A percentile compares a stretch with the other conserved stretches of the same genome.
phyloP scores from a whole-genome alignment of 78 protist genomes.

The Planoprotostelium fungivorum region DNA sequence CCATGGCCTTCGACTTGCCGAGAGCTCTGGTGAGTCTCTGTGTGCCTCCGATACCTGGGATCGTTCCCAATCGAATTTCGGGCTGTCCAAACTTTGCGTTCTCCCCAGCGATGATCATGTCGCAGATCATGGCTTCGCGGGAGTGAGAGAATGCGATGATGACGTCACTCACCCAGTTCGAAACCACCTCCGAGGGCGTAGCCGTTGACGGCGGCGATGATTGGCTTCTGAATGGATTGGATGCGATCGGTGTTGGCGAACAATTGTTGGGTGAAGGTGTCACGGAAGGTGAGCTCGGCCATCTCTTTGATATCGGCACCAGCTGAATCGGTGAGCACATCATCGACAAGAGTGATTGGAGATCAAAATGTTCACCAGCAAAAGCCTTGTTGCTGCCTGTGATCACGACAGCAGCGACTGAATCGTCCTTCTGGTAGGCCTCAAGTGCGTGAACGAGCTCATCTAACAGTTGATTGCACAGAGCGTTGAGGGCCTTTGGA shows the following conservation, averaged over 20 bases:
- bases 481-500: constrained; percentile 95
- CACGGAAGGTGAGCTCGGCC: constrained; percentile 53
- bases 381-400: constrained; percentile 93
- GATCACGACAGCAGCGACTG: constrained; percentile 77
- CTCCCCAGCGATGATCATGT: constrained; percentile 81
- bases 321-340: constrained; percentile 42
- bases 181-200: constrained; percentile 98
- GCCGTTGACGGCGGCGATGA: constrained; percentile 96
- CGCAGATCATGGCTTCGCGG: constrained; percentile 97
- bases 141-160: no score
- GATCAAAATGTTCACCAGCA: constrained; percentile 52
- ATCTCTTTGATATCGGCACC: constrained; percentile 98
- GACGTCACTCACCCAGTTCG: no score
- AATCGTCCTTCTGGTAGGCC: constrained; percentile 64
- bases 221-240: constrained; percentile 70
- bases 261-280: constrained; percentile 54
- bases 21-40: constrained; percentile 89
- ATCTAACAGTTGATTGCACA: constrained; percentile 63
- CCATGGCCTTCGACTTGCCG: constrained; percentile 96
- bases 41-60: constrained; percentile 97
- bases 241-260: constrained; percentile 36
- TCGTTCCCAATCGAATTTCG: constrained; percentile 94
- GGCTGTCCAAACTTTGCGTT: constrained; percentile 94
- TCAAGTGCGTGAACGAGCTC: constrained; percentile 64
- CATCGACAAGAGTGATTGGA: neutral